A percentile compares a stretch with the other conserved stretches of the same genome.
Evolutionary conservation across 768 basidiomycete genomes (phyloP).

Genomic region (Hygrocybe coccinea): DNA sequence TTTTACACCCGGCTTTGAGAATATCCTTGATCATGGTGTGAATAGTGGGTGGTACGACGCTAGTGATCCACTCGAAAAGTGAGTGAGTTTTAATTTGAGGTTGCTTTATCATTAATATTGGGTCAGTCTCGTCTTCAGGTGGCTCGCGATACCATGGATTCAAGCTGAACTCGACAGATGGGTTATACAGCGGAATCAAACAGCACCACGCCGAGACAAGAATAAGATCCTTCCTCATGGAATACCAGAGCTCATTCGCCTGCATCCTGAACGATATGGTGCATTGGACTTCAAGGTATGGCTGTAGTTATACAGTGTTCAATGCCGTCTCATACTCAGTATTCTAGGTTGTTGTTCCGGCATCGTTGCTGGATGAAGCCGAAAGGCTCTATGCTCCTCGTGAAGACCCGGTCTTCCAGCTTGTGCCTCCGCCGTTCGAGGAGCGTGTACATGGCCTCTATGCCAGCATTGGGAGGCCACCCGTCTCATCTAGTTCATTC

Average conservation of each 20-base stretch:
- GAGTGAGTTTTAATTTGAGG: not conserved
- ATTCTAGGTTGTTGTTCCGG: constrained; percentile 13
- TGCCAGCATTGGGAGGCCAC: constrained; percentile 10
- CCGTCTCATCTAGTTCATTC: constrained; percentile 10
- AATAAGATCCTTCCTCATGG: constrained; percentile 36
- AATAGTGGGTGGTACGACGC: constrained; percentile 27
- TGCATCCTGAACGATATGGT: constrained; percentile 22
- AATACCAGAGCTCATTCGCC: constrained; percentile 24
- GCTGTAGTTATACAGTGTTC: not conserved
- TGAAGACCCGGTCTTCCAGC: constrained; percentile 17
- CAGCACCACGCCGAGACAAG: constrained; percentile 16
- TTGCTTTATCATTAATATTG: constrained; percentile 18
- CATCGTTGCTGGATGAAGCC: constrained; percentile 12
- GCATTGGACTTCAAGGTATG: constrained; percentile 31
- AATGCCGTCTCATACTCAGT: not conserved
- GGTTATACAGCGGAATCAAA: constrained; percentile 16
- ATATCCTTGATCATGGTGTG: constrained; percentile 29
- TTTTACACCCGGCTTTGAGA: constrained; percentile 37
- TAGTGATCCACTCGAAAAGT: constrained; percentile 18
- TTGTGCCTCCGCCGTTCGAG: constrained; percentile 15
- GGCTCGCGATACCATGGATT: constrained; percentile 35
- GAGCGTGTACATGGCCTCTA: constrained; percentile 9
- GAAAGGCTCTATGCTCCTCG: constrained; percentile 15
- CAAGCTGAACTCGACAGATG: constrained; percentile 33
- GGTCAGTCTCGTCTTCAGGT: constrained; percentile 21